A percentile compares a stretch with the other conserved stretches of the same genome.
These are phyloP conservation scores for Vigna unguiculata DNA, from an alignment of 306 rosid species.

Conservation along the genomic window DNA sequence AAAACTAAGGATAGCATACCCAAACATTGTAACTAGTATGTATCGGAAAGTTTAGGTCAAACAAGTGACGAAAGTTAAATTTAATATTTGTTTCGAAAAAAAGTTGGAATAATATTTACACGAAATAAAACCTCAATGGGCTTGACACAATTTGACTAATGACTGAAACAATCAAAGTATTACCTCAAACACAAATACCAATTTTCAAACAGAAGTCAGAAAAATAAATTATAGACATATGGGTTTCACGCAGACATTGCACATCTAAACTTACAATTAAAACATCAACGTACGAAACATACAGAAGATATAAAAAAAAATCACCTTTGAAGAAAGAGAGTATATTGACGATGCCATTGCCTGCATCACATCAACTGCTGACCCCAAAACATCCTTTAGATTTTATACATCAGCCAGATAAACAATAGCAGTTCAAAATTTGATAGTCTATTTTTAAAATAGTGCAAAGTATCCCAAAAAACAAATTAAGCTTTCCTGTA, in stretches of 20 bases:
- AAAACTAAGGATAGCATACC: background rate
- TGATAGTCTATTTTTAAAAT: slow-evolving; percentile 22
- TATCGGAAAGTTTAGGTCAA: slow-evolving; percentile 14
- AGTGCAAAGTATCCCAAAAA: background rate
- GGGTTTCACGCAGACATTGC: slow-evolving; percentile 16
- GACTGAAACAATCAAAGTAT: slow-evolving; percentile 16
- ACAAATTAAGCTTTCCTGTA: background rate
- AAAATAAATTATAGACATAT: slow-evolving; percentile 9
- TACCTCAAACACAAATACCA: slow-evolving; percentile 27
- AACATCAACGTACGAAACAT: slow-evolving; percentile 33
- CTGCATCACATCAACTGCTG: slow-evolving; percentile 97
- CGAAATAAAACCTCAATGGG: slow-evolving; percentile 27
- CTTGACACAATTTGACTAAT: slow-evolving; percentile 4
- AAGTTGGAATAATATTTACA: slow-evolving; percentile 11
- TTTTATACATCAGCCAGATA: slow-evolving; percentile 88
- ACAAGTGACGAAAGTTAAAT: slow-evolving; percentile 6
- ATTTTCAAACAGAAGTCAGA: slow-evolving; percentile 2
- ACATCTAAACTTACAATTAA: slow-evolving; percentile 26
- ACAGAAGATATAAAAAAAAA: slow-evolving; percentile 16
- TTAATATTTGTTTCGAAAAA: background rate
- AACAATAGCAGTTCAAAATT: slow-evolving; percentile 27
- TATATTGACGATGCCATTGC: slow-evolving; percentile 88
- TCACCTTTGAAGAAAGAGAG: slow-evolving; percentile 87
- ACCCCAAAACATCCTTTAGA: slow-evolving; percentile 90
- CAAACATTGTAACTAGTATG: background rate